Evolutionary conservation across 495 filamentous ascomycete species (phyloP).

Genomic region (Thermothielavioides terrestris): DNA sequence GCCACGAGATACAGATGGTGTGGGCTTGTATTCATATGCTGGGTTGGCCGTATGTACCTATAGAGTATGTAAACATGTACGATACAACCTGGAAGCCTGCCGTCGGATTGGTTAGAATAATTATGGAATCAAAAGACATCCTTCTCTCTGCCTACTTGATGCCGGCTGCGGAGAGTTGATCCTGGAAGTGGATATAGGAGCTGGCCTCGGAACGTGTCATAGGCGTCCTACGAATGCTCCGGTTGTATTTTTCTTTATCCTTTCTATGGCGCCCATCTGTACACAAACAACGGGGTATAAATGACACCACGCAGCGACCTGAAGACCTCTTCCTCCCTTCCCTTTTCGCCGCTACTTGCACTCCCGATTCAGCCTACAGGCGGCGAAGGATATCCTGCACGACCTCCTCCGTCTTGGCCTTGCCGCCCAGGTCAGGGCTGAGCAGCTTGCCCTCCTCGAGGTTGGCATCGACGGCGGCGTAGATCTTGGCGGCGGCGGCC

Average conservation of each 20-base stretch:
- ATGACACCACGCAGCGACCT: background rate
- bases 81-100: slow-evolving; percentile 2
- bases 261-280: slow-evolving; percentile 6
- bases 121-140: slow-evolving; percentile 1
- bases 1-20: background rate
- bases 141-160: background rate
- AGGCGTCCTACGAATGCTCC: background rate
- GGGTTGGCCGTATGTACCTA: background rate
- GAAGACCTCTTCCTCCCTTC: too few relatives aligned
- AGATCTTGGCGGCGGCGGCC: slow-evolving; percentile 78
- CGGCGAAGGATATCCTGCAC: slow-evolving; percentile 81
- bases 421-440: slow-evolving; percentile 87
- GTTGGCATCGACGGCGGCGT: slow-evolving; percentile 85
- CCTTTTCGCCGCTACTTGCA: background rate
- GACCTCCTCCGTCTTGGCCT: slow-evolving; percentile 79
- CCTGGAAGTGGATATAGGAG: too few relatives aligned
- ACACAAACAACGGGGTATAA: slow-evolving; percentile 16
- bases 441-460: slow-evolving; percentile 73
- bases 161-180: too few relatives aligned
- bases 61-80: slow-evolving; percentile 4
- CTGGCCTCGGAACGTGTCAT: background rate
- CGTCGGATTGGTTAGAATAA: background rate
- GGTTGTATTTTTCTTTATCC: slow-evolving; percentile 8
- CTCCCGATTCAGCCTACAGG: slow-evolving; percentile 42
- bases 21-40: background rate